Evolutionary conservation across 495 filamentous ascomycete genomes (phyloP), one percentile per base, ranked within the genome.

Genomic region (Chlorociboria aeruginascens): DNA sequence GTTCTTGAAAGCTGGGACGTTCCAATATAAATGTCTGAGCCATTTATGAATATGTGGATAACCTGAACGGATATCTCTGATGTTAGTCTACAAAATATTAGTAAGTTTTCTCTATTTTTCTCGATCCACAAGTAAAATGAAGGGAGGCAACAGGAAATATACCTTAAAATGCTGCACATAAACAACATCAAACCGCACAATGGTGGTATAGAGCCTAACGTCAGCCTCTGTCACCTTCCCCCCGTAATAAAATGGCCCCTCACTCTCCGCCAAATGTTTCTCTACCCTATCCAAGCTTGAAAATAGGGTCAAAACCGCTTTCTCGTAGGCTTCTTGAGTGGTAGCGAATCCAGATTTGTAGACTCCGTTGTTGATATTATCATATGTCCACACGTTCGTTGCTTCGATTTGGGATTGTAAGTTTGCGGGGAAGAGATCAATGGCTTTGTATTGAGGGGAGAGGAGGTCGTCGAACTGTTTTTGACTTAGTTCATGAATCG

Each of bases 161-260:
- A 48, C 45, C 45, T 94, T 94, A 71, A 95, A 95, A 63, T 93
- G 86, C 71, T 92, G 86, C 4, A 93, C 86, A 56, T 95, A 95
- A 35, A 92, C 85, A 10, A 77, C 71, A 56, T 95, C 88, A 66
- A 95, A 95, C 31, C 88, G 77, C 47, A 90, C 66, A 40, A 94
- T 81, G 6, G 88, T 94, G 3, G 86, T 85, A 69, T 77, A 57
- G 20, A 89, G 71, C 14, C 88, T 68, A 44, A 95, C 73, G 65
- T 95, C 89, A 0, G 79, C 79, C 69, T 95, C 89, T 3, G 88
- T 93, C 43, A 92, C 62, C 28, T 60, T 40, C 6, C 74, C 59
- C 29, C 86, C 86, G 49, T 83, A 81, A 55, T 82, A 81, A 62
- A 72, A 92, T 20, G 78, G 79, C 1, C 74, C 74, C 17, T 11